Evolutionary conservation across 768 basidiomycete species (phyloP), one percentile per base, ranked within the genome.

Genomic region (Epithele typhae): DNA sequence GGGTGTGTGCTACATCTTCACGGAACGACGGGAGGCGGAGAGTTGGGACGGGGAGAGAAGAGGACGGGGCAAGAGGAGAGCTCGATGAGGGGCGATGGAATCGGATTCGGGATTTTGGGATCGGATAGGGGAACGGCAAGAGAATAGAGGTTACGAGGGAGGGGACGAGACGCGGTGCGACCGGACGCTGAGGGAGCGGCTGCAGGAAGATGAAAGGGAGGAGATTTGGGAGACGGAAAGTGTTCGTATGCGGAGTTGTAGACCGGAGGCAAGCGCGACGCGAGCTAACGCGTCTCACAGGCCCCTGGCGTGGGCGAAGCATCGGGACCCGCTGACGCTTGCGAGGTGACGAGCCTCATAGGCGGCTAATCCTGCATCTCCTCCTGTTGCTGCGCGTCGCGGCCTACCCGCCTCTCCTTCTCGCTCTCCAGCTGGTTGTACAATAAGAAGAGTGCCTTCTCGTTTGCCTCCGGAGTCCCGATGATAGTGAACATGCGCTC

Each of bases 401-500:
- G 76, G 45, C 88, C 88, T 48, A 93, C 88, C 59, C 92, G 78
- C 67, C 92, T 79, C 71, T 94, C 91, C 72, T 95, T 95, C 79
- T 94, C 92, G 64, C 84, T 92, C 72, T 96, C 94, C 53, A 95
- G 74, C 64, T 96, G 95, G 61, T 95, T 93, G 71, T 98, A 99
- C 52, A 99, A 77, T 50, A 99, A 72, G 76, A 95, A 98, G 48
- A 99, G 72, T 2, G 96, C 96, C 70, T 97, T 95, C 71, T 99
- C 95, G 67, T 96, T 97, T 57, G 91, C 87, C 68, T 93, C 91
- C 39, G 92, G 88, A 11, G 92, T 92, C 45, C 96, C 96, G 38
- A 96, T 78, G 64, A 99, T 98, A 52, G 96, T 92, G 74, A 99
- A 99, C 95, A 99, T 97, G 56, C 96, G 79, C 73, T 99, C 96